Evolutionary conservation across 2,329 filamentous ascomycete genomes (phyloP).

Genomic region (Aspergillus brunneoviolaceus): DNA sequence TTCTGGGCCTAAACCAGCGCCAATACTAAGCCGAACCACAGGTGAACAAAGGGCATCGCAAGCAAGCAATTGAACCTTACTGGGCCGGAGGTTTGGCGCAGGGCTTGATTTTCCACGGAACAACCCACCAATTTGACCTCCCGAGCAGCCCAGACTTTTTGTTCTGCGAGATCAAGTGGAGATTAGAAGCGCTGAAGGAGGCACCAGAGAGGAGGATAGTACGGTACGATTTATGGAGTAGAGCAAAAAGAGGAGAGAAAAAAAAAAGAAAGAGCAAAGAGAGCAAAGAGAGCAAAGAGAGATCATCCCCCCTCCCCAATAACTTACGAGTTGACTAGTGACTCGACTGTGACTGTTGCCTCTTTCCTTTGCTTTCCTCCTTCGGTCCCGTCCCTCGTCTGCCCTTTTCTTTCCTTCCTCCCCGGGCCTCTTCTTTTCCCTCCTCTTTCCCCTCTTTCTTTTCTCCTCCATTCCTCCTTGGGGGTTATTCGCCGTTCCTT

Average conservation of each 20-base stretch:
- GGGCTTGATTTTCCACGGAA: background rate
- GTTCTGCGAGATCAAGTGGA: background rate
- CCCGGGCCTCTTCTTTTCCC: slow-evolving; percentile 13
- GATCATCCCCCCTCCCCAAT: background rate
- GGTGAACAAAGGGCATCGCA: background rate
- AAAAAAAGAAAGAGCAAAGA: too few relatives aligned
- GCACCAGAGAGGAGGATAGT: background rate
- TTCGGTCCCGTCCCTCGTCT: slow-evolving; percentile 4
- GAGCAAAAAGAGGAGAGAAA: background rate
- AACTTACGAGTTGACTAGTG: background rate
- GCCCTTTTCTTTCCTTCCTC: slow-evolving; percentile 8
- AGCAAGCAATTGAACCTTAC: background rate
- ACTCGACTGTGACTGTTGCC: background rate
- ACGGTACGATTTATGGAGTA: background rate
- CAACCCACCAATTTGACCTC: background rate
- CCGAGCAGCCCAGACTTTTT: background rate
- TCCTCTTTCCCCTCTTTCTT: slow-evolving; percentile 21
- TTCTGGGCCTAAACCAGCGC: background rate
- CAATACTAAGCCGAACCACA: background rate
- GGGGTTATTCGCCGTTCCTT: slow-evolving; percentile 24
- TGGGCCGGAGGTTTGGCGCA: background rate
- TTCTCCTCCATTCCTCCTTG: slow-evolving; percentile 18
- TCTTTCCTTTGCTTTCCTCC: slow-evolving; percentile 1
- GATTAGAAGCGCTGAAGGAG: background rate
- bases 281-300: background rate